phyloP scores from a whole-genome alignment of 495 filamentous ascomycete species.

The Pyrenopolyporus hunteri region DNA sequence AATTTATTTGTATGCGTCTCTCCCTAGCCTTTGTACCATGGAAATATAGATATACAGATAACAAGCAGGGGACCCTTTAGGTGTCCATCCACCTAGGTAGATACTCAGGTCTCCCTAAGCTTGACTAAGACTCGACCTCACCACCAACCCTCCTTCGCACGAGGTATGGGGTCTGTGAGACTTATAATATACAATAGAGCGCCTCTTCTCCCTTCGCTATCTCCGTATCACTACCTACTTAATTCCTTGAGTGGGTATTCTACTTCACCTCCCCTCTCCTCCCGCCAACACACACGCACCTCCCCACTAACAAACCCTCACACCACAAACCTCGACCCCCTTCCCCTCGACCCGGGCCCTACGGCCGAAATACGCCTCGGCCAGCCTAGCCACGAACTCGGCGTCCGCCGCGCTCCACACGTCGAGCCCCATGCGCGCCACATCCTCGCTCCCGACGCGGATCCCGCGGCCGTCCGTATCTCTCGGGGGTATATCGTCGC shows the following conservation, averaged over 20 bases:
- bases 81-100: not conserved
- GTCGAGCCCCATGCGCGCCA: constrained; percentile 83
- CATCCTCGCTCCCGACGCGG: constrained; percentile 68
- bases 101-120: not conserved
- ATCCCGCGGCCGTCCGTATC: constrained; percentile 52
- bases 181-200: not conserved
- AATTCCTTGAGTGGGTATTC: no score
- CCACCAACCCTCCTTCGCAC: no score
- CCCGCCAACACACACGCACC: not conserved
- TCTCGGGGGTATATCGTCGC: no score
- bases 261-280: not conserved
- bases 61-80: not conserved
- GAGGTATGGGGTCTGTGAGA: no score
- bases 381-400: constrained; percentile 71
- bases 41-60: not conserved
- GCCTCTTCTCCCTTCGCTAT: not conserved
- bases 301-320: constrained; percentile 68
- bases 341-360: constrained; percentile 71
- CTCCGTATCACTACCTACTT: not conserved
- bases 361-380: constrained; percentile 73
- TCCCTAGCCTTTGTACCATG: no score
- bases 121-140: no score
- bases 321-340: constrained; percentile 79
- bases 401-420: constrained; percentile 82
- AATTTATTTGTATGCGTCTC: no score